phyloP scores from a whole-genome alignment of 73 alveolate species.

The Symbiodinium pilosum region DNA sequence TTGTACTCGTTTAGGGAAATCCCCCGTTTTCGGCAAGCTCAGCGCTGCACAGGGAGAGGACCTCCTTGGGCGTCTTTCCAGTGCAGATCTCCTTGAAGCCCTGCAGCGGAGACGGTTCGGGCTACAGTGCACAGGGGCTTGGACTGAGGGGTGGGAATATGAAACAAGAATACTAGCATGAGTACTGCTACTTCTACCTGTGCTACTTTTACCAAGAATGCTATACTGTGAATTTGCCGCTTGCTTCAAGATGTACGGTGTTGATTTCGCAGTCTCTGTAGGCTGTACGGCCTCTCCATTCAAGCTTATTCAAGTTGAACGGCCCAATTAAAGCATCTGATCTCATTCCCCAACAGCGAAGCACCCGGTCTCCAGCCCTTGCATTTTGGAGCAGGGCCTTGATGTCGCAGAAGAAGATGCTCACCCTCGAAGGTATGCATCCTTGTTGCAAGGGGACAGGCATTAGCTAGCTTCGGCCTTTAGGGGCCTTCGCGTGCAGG shows the following conservation, averaged over 20 bases:
- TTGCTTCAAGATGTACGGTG: too few species aligned
- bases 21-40: too few species aligned
- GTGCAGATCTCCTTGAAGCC: constrained; percentile 91
- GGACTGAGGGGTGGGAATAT: neutral
- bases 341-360: neutral
- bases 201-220: neutral
- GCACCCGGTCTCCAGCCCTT: neutral
- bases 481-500: neutral
- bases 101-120: neutral
- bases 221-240: neutral
- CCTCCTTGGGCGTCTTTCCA: constrained; percentile 81
- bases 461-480: neutral
- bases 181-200: too few species aligned
- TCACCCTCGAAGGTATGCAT: constrained; percentile 79
- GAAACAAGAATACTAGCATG: neutral
- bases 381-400: neutral
- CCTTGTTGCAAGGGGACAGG: constrained; percentile 1
- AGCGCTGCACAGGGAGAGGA: constrained; percentile 22
- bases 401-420: constrained; percentile 90
- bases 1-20: too few species aligned
- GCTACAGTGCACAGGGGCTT: neutral
- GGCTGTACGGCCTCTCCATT: too few species aligned
- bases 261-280: too few species aligned
- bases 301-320: neutral
- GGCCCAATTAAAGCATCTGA: neutral